Conservation (phyloP, 177 flowering plant genomes). For the Tripterygium wilfordii region DNA sequence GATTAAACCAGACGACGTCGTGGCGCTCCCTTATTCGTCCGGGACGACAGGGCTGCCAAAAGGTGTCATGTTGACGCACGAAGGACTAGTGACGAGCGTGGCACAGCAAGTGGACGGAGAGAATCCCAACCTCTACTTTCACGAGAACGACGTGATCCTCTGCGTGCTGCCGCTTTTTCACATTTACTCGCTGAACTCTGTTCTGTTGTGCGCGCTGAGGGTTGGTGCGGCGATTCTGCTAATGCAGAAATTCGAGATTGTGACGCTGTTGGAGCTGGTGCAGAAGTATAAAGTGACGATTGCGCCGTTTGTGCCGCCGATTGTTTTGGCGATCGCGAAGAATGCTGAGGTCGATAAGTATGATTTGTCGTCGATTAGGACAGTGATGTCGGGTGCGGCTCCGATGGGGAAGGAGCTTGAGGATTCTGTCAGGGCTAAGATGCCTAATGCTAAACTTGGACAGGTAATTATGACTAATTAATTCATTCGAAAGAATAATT, state of each 20-base stretch:
- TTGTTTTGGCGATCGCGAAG: slow-evolving; percentile 66
- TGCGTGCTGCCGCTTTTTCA: slow-evolving; percentile 86
- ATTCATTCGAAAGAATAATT: no score
- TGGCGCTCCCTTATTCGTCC: slow-evolving; percentile 85
- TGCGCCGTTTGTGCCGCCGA: slow-evolving; percentile 85
- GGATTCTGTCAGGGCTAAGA: slow-evolving; percentile 55
- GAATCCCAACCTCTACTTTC: slow-evolving; percentile 68
- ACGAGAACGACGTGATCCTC: slow-evolving; percentile 61
- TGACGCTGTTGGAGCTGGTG: slow-evolving; percentile 50
- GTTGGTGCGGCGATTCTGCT: slow-evolving; percentile 79
- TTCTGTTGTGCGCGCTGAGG: slow-evolving; percentile 62
- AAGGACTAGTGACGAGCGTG: slow-evolving; percentile 69
- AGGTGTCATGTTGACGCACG: slow-evolving; percentile 87
- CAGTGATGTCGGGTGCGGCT: slow-evolving; percentile 75
- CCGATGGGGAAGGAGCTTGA: slow-evolving; percentile 93
- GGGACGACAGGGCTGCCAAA: slow-evolving; percentile 94
- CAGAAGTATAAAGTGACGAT: slow-evolving; percentile 64
- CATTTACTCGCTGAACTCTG: slow-evolving; percentile 73
- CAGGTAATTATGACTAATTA: no score
- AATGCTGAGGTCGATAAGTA: slow-evolving; percentile 47
- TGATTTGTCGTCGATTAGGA: slow-evolving; percentile 68
- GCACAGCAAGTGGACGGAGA: slow-evolving; percentile 97
- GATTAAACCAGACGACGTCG: slow-evolving; percentile 67
- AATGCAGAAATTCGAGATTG: slow-evolving; percentile 72
- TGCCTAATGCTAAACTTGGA: slow-evolving; percentile 79